Conservation (phyloP, 208 protist genomes). For the Leptomonas pyrrhocoris region DNA sequence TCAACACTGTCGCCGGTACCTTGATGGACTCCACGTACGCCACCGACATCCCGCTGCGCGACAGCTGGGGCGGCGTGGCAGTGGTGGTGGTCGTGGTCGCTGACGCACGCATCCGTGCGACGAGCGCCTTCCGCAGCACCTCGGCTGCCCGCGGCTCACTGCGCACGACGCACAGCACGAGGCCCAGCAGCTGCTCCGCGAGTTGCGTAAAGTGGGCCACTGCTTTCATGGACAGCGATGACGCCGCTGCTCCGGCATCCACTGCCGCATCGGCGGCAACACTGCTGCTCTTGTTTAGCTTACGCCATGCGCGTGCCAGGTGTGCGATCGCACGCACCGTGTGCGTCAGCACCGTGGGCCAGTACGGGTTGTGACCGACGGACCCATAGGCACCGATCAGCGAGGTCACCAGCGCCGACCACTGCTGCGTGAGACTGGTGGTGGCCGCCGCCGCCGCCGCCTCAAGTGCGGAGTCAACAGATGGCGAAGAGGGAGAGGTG, state of each 20-base stretch:
- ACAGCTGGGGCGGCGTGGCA: conserved; percentile 4
- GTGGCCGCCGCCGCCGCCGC: background rate
- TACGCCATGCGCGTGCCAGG: conserved; percentile 14
- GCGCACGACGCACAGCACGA: conserved; percentile 28
- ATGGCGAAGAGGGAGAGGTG: background rate
- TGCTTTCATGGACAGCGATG: background rate
- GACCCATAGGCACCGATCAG: conserved; percentile 38
- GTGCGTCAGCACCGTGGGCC: conserved; percentile 58
- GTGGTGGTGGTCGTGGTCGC: background rate
- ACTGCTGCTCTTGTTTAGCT: background rate
- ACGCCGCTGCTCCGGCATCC: background rate
- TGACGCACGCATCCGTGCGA: conserved; percentile 7
- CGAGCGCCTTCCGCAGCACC: conserved; percentile 28
- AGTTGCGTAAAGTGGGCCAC: background rate
- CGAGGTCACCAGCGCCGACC: conserved; percentile 24
- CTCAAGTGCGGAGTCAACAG: too few relatives aligned
- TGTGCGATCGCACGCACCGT: conserved; percentile 9
- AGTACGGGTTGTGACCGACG: conserved; percentile 72
- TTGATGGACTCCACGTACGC: conserved; percentile 31
- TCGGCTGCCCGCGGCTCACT: conserved; percentile 27
- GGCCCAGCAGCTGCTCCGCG: conserved; percentile 15
- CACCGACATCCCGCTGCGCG: conserved; percentile 27
- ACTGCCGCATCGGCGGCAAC: too few relatives aligned
- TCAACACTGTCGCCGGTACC: conserved; percentile 21
- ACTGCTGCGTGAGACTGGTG: background rate